Evolutionary conservation across 2,329 filamentous ascomycete species (phyloP), one percentile per base, ranked within the genome.

Genomic region (Exutisphaerella laricina): DNA sequence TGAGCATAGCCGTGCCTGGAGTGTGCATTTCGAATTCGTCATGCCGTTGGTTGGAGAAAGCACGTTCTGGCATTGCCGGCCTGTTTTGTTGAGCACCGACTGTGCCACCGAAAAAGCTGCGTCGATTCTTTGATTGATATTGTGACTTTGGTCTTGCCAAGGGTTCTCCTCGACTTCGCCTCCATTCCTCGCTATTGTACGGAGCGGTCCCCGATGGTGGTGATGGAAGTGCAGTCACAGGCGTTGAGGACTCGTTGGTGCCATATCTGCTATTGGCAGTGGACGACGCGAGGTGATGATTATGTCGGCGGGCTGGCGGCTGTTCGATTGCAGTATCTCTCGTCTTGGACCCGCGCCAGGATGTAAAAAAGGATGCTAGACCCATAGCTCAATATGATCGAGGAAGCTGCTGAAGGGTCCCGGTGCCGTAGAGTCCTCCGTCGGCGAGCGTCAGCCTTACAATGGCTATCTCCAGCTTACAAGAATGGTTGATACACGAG

Each of bases 91-190:
- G 46, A 7, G 30, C 45, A 28, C 48, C 50, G 4, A 48, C 47
- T 10, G 35, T 43, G 9, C 48, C 54, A 12, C 54, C 56, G 32
- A 58, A 57, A 53, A 53, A 56, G 44, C 56, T 58, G 36, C 50
- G 51, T 7, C 56, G 53, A 22, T 49, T 51, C 25, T 39, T 53
- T 31, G 14, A 42, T 33, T 35, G 28, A 36, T 45, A 32, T 31
- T 21, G 26, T 10, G 48, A 45, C 16, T 46, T 47, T 13, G 43
- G 30, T 40, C 41, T 43, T 14, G 46, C 42, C 16, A 49, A 20
- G 17, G 34, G 45, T 7, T 36, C 28, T 14, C 29, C 43, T 33
- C 43, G 33, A 34, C 43, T 50, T 39, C 42, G 40, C 9, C 47
- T 31, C 8, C 28, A 7, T 10, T 35, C 33, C 12, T 39, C 41